Evolutionary conservation across 169 alveolate genomes (phyloP), one percentile per base, ranked within the genome.

Genomic region (Cryptosporidium meleagridis): DNA sequence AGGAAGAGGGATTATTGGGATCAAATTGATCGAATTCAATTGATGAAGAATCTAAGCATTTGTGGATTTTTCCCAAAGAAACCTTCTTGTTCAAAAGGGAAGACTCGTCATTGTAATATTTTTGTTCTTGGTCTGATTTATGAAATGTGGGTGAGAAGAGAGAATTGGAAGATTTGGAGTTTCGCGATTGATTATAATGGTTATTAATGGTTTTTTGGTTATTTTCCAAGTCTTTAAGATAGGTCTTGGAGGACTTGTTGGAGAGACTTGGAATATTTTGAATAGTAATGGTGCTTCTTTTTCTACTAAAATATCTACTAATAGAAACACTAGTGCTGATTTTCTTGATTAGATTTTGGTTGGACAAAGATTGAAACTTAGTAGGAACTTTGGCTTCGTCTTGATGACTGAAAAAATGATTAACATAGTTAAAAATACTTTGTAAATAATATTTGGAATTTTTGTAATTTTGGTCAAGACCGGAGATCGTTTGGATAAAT

Each of bases 231-330:
- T n/a, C 67, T 55, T n/a, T 55, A 9, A 41, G 12, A 41, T 8
- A 21, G 3, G 14, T 10, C 37, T 10, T 26, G 9, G 67, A 55
- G 0, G 67, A 26, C 12, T 26, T 55, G 3, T n/a, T 55, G 31
- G 67, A 26, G 6, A 18, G 0, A 26, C 12, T 55, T 55, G 35
- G 14, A 9, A 26, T 23, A 9, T n/a, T 29, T n/a, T 55, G 72
- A 12, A 18, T 51, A 10, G n/a, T n/a, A 5, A 33, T n/a, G 3
- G 55, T 55, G 7, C 86, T 73, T 26, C 37, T 73, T 37, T 73
- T 73, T 39, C 86, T 73, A 61, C 72, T 73, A 59, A 73, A 73
- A n/a, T 53, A 73, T 26, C 61, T 73, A 23, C 71, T 73, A 9
- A 73, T 37, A 0, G 48, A 8, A 72, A 73, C 9, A 73, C 35